Percentiles rank a stretch among this genome's conserved stretches.
Conservation (phyloP, 495 filamentous ascomycete species). For the Durotheca rogersii region DNA sequence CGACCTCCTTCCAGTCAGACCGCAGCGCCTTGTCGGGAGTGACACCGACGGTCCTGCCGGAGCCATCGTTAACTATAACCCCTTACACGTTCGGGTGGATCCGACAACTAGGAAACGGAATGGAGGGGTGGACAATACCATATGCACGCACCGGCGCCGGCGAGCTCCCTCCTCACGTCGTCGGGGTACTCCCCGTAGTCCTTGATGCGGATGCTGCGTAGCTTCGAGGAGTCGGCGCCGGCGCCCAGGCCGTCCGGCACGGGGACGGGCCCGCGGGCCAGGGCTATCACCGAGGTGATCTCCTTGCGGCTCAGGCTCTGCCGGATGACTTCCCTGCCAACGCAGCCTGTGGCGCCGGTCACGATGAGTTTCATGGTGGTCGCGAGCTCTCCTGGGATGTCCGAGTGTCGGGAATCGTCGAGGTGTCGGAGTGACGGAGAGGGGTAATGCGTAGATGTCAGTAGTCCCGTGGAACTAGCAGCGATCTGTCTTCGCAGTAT, state of each 20-base stretch:
- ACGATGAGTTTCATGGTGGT: slow-evolving; percentile 49
- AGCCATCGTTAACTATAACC: not conserved
- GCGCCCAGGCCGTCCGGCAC: slow-evolving; percentile 13
- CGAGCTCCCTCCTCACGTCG: slow-evolving; percentile 37
- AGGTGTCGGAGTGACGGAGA: not conserved
- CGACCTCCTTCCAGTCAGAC: slow-evolving; percentile 38
- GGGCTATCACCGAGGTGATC: slow-evolving; percentile 40
- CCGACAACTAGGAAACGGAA: not conserved
- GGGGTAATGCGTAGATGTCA: not conserved
- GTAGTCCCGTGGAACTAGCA: too few relatives aligned
- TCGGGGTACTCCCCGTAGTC: slow-evolving; percentile 45
- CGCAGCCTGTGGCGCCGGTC: slow-evolving; percentile 47
- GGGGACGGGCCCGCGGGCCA: slow-evolving; percentile 35
- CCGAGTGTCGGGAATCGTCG: too few relatives aligned
- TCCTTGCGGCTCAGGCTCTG: slow-evolving; percentile 38
- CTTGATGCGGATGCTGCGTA: slow-evolving; percentile 37
- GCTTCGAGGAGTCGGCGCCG: slow-evolving; percentile 30
- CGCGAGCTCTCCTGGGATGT: too few relatives aligned
- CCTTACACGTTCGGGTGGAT: not conserved
- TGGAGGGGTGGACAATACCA: slow-evolving; percentile 38
- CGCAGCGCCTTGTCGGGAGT: slow-evolving; percentile 37
- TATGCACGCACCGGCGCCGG: slow-evolving; percentile 49
- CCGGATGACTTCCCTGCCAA: slow-evolving; percentile 45
- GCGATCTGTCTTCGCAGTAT: too few relatives aligned
- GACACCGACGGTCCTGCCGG: slow-evolving; percentile 40